Evolutionary conservation across 2,329 filamentous ascomycete species (phyloP).

Genomic region (Fusarium sp.): DNA sequence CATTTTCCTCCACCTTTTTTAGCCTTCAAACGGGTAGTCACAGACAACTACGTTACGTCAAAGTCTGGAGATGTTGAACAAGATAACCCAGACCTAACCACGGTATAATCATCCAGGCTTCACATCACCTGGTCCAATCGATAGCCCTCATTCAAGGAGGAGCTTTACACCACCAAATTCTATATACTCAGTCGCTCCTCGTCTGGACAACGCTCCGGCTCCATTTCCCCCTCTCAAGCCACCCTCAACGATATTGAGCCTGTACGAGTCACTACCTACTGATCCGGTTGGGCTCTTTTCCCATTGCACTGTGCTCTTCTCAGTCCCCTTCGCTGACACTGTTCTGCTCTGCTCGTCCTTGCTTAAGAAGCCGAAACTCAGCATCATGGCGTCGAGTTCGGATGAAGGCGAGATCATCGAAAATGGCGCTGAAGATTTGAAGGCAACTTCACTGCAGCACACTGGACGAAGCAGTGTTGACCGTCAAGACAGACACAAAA

Average conservation of each 20-base stretch:
- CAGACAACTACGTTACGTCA: conserved; percentile 31
- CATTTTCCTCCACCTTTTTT: conserved; percentile 29
- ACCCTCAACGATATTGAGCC: conserved; percentile 45
- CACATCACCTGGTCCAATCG: conserved; percentile 1
- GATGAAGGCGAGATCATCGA: conserved; percentile 91
- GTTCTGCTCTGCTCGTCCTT: conserved; percentile 35
- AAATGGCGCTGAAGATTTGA: conserved; percentile 71
- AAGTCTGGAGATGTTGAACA: conserved; percentile 30
- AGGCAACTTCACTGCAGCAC: conserved; percentile 89
- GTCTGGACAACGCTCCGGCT: conserved; percentile 21
- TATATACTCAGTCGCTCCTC: neutral
- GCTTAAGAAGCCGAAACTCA: conserved; percentile 25
- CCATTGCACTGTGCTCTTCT: conserved; percentile 45
- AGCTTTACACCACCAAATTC: neutral
- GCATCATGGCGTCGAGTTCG: conserved; percentile 68
- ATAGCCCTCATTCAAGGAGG: neutral
- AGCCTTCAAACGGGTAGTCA: conserved; percentile 11
- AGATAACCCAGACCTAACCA: conserved; percentile 8
- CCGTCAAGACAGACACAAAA: conserved; percentile 86
- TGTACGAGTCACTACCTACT: conserved; percentile 52
- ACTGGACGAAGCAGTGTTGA: conserved; percentile 88
- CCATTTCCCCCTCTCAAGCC: conserved; percentile 16
- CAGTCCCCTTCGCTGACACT: conserved; percentile 53
- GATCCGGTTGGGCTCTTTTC: conserved; percentile 58
- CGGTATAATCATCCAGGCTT: conserved; percentile 7